Evolutionary conservation across 1,284 basidiomycete species (phyloP), one percentile per base, ranked within the genome.

Genomic region (Apiotrichum porosum): DNA sequence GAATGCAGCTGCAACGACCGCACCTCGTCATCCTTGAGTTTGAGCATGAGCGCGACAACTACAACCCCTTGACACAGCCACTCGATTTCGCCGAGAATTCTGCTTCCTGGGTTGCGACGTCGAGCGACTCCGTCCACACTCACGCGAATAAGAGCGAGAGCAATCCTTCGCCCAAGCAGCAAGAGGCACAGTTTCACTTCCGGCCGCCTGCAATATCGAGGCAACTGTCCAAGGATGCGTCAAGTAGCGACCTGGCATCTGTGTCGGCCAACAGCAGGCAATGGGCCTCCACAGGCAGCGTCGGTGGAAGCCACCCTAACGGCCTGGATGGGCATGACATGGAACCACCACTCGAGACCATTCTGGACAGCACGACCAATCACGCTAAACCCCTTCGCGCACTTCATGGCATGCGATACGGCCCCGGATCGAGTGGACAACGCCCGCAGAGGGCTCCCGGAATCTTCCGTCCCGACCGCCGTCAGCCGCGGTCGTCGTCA

Each of bases 11-110:
- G 4, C 53, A 57, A 3, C 56, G 56, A 1, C 66, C 69, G 0
- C 60, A 70, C 45, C 63, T 80, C 42, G 80, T 88, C 57, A 78
- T 88, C 28, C 78, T 92, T 61, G 89, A 93, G 65, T 88, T 92
- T 57, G 89, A 92, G 69, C 77, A 89, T 19, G 86, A 90, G 62
- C 71, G 76, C 40, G 88, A 92, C 65, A 60, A 66, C 0, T 71
- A 83, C 63, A 90, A 91, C 58, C 88, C 88, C 0, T 73, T 90
- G 18, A n/a, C n/a, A n/a, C n/a, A n/a, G n/a, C n/a, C n/a, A n/a
- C n/a, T n/a, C n/a, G n/a, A n/a, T n/a, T n/a, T n/a, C n/a, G n/a
- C n/a, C n/a, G n/a, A n/a, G n/a, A n/a, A n/a, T n/a, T n/a, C n/a
- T n/a, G n/a, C n/a, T n/a, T 3, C n/a, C 19, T 6, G 8, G 26